A percentile compares a stretch with the other conserved stretches of the same genome.
phyloP scores from a whole-genome alignment of 2,329 filamentous ascomycete species.

The Talaromyces sp. region DNA sequence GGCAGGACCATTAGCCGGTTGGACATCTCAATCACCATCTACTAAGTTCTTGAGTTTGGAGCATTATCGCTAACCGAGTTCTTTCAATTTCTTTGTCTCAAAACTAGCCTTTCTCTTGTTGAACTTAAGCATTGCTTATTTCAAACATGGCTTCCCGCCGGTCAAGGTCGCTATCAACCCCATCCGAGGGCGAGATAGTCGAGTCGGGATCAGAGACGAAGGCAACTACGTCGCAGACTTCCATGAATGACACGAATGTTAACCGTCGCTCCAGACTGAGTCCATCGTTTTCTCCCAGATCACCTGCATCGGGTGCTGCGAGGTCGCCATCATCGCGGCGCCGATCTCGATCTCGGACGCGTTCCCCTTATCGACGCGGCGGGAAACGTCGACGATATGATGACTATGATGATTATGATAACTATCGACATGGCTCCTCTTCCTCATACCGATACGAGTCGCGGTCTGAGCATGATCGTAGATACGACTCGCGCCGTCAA shows the following conservation, averaged over 20 bases:
- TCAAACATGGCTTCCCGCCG: slow-evolving; percentile 47
- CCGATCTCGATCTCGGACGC: slow-evolving; percentile 37
- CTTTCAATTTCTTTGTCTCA: slow-evolving; percentile 11
- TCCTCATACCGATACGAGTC: slow-evolving; percentile 29
- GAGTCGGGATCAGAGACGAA: slow-evolving; percentile 70
- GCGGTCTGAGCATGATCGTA: slow-evolving; percentile 43
- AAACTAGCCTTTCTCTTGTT: slow-evolving; percentile 9
- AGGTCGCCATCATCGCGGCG: slow-evolving; percentile 54
- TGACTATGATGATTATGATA: slow-evolving; percentile 35
- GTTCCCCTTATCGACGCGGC: slow-evolving; percentile 42
- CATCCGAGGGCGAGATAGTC: slow-evolving; percentile 83
- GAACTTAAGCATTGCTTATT: slow-evolving; percentile 2
- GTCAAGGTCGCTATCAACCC: slow-evolving; percentile 57
- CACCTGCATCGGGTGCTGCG: slow-evolving; percentile 45
- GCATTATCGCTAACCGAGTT: slow-evolving; percentile 35
- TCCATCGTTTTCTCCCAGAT: slow-evolving; percentile 48
- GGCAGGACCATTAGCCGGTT: slow-evolving; percentile 39
- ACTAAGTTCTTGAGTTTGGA: slow-evolving; percentile 26
- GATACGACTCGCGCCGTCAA: slow-evolving; percentile 39
- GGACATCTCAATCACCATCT: slow-evolving; percentile 39
- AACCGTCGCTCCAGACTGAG: slow-evolving; percentile 85
- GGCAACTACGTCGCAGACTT: slow-evolving; percentile 80
- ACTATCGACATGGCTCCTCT: slow-evolving; percentile 26
- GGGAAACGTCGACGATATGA: slow-evolving; percentile 43
- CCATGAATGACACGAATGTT: slow-evolving; percentile 76